Conservation (phyloP, 768 basidiomycete species). For the Macrolepiota albuminosa region DNA sequence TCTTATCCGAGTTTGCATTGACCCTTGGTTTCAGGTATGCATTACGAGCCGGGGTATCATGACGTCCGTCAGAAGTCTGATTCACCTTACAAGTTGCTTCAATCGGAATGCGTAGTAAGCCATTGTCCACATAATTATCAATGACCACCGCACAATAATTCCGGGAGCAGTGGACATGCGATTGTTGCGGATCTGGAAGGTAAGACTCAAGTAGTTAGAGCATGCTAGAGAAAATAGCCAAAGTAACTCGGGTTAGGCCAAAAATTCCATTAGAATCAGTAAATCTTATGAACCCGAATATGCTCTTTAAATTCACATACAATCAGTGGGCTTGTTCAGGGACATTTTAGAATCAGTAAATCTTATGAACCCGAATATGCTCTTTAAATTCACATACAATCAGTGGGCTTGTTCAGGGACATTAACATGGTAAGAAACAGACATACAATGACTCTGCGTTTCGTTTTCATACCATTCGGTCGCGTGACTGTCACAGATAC, state of each 20-base stretch:
- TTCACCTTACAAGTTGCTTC: not conserved
- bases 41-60: not conserved
- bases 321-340: slow-evolving; percentile 10
- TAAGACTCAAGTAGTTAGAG: not conserved
- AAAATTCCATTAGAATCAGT: not conserved
- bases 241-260: not conserved
- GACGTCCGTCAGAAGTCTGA: not conserved
- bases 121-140: too few relatives aligned
- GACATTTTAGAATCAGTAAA: slow-evolving; percentile 5
- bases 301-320: not conserved
- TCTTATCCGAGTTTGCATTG: too few relatives aligned
- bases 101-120: not conserved
- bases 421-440: too few relatives aligned
- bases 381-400: not conserved
- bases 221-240: not conserved
- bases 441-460: too few relatives aligned
- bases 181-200: not conserved
- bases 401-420: too few relatives aligned
- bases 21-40: not conserved
- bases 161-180: not conserved
- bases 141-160: too few relatives aligned
- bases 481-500: too few relatives aligned
- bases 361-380: not conserved
- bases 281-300: not conserved
- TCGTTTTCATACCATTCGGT: too few relatives aligned